Evolutionary conservation across 208 protist species (phyloP), one percentile per base, ranked within the genome.

Genomic region (Acanthamoeba sp.): DNA sequence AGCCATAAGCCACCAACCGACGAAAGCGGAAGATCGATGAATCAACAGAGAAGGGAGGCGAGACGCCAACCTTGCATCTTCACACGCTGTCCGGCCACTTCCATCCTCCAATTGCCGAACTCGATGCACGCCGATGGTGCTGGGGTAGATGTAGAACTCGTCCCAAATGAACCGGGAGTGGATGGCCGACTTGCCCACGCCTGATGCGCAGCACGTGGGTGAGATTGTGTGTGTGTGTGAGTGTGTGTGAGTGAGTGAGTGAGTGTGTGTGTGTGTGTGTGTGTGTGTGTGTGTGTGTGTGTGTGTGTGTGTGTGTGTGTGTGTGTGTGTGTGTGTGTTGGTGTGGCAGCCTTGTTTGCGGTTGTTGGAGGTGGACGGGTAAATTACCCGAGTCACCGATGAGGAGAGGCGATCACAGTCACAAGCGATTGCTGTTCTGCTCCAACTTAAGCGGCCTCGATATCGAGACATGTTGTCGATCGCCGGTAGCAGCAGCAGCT

Each of bases 91-190:
- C 97, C 98, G 76, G 85, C 42, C 22, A 95, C 24, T 18, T 96
- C 95, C 14, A 97, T 87, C 18, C 96, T 87, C n/a, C 97, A 97
- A 42, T 98, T 99, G 78, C 98, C 98, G 95, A 99, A 99, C 93
- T 99, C 98, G 7, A 99, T n/a, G n/a, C n/a, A n/a, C 98, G 64
- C 99, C 99, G 85, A 99, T 99, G 45, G 99, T 99, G 96, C 97
- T 98, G 94, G 98, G 99, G 98, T 34, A 97, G 97, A 1, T 16
- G 18, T 1, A 2, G n/a, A 24, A 89, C 16, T n/a, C 20, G n/a
- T n/a, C 20, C 9, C 45, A 4, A 0, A 64, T 5, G 34, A 42
- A 89, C 0, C 71, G 71, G 0, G 22, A 29, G 22, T 80, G 71
- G 32, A 80, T 18, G 20, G 0, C 1, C 1, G 38, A 29, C 38